Base-by-base conservation (phyloP, 225 moss, liverwort and hornwort genomes). In the Bryoerythrophyllum caledonicum region DNA sequence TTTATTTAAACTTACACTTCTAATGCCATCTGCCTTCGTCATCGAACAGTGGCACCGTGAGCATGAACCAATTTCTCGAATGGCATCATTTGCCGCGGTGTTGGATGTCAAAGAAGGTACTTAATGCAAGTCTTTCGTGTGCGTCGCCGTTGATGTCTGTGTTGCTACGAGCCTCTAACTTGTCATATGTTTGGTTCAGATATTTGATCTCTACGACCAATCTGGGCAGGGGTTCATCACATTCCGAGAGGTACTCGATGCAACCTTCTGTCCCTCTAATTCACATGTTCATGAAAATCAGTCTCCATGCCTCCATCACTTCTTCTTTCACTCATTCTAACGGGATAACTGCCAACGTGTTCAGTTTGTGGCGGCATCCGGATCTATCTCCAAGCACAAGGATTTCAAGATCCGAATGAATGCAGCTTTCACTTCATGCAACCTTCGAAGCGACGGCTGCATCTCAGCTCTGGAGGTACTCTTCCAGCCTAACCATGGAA, bases 61-160 rank as follows among this genome's bases (percentile, higher is more conserved):
- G 84, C 60, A 81, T 94, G 80, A 81, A 85, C 78, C 90, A 92
- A 70, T 94, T 96, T 73, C 69, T 94, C 75, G 84, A 93, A 77
- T 94, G 83, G 63, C 96, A 93, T 23, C 84, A 89, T 68, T 82
- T 96, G 74, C 96, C 96, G 17, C 86, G 71, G 61, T 87, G 89
- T 70, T 84, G 82, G 63, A 88, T 96, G 64, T 92, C 93, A 20
- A 87, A 89, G 81, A 86, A 96, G 96, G 96, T 95, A 38, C n/a
- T n/a, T n/a, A 30, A 70, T 32, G 27, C 38, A 23, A 63, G 35
- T 24, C n/a, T 32, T 78, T 30, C 53, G 23, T 26, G 66, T 40
- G 3, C 3, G 19, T 71, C 24, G 17, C 63, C n/a, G 41, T 32
- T n/a, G 25, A 61, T 65, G 17, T 38, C 55, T 32, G 19, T 60